These are phyloP conservation scores for Hibiscus syriacus DNA, from an alignment of 345 rosid species.

Conservation along the genomic window DNA sequence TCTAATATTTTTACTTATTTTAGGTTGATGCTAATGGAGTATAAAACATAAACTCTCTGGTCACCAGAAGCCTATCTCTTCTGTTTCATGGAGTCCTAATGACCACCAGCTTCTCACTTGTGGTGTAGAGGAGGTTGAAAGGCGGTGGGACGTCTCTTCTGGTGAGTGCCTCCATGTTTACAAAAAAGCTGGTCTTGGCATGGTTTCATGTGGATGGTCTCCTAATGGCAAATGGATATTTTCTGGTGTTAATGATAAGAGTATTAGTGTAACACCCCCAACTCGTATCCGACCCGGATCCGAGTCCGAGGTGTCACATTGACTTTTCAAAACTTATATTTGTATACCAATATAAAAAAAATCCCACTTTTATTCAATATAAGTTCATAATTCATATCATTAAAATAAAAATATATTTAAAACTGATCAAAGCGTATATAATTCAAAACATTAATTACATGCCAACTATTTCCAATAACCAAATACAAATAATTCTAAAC, in stretches of 20 bases:
- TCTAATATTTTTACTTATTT: neutral
- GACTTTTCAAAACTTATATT: too few relatives aligned
- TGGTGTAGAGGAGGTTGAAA: constrained; percentile 55
- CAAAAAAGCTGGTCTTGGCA: constrained; percentile 41
- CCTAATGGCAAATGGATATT: constrained; percentile 46
- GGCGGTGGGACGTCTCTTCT: constrained; percentile 56
- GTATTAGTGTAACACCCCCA: too few relatives aligned
- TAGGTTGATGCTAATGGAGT: constrained; percentile 43
- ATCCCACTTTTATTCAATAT: too few relatives aligned
- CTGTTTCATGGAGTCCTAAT: constrained; percentile 62
- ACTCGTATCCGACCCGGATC: too few relatives aligned
- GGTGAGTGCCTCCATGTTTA: constrained; percentile 49
- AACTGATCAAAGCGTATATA: too few relatives aligned
- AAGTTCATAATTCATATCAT: too few relatives aligned
- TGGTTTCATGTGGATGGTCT: constrained; percentile 73
- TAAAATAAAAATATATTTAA: too few relatives aligned
- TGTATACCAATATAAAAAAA: too few relatives aligned
- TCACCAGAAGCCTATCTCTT: constrained; percentile 44
- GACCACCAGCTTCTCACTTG: constrained; percentile 60
- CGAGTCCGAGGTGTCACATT: too few relatives aligned
- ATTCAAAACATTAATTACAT: too few relatives aligned
- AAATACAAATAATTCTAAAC: too few relatives aligned
- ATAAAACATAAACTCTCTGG: constrained; percentile 43
- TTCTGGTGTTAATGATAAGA: constrained; percentile 50
- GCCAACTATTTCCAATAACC: too few relatives aligned